A percentile compares a stretch with the other conserved stretches of the same genome.
phyloP scores from a whole-genome alignment of 2,329 filamentous ascomycete genomes.

The Chrysoporthe deuterocubensis region DNA sequence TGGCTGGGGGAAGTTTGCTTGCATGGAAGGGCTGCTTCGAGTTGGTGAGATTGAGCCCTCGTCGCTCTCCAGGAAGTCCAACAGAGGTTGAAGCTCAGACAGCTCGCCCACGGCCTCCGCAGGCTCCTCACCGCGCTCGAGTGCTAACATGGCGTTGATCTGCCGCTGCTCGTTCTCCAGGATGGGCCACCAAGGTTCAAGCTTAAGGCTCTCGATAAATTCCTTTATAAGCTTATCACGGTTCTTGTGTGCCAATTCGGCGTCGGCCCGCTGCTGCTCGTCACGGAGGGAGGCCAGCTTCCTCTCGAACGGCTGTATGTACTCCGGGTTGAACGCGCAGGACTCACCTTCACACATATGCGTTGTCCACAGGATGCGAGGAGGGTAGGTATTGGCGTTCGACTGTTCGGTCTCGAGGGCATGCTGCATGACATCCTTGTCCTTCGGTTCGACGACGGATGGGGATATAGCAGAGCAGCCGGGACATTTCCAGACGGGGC shows the following conservation, averaged over 20 bases:
- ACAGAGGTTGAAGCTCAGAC: too few relatives aligned
- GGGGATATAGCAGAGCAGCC: neutral
- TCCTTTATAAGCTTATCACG: neutral
- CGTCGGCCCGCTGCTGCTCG: neutral
- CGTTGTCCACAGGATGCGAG: neutral
- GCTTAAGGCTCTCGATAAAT: too few relatives aligned
- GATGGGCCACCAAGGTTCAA: too few relatives aligned
- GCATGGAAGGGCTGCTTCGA: too few relatives aligned
- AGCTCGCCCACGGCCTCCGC: too few relatives aligned
- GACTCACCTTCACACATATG: neutral
- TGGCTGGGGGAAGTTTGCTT: too few relatives aligned
- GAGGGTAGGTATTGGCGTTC: neutral
- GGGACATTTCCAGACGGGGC: neutral
- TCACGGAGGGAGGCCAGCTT: neutral
- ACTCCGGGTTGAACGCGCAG: constrained; percentile 8
- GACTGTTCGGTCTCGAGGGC: neutral
- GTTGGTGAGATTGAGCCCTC: too few relatives aligned
- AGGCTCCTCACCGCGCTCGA: too few relatives aligned
- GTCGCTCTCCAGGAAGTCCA: too few relatives aligned
- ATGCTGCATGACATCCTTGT: neutral
- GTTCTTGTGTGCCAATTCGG: neutral
- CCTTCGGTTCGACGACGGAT: neutral
- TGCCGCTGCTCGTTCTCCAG: too few relatives aligned
- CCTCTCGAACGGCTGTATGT: neutral
- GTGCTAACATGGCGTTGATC: too few relatives aligned